Base-by-base conservation (phyloP, 1,139 yeast species). In the Nakaseomyces sp. region DNA sequence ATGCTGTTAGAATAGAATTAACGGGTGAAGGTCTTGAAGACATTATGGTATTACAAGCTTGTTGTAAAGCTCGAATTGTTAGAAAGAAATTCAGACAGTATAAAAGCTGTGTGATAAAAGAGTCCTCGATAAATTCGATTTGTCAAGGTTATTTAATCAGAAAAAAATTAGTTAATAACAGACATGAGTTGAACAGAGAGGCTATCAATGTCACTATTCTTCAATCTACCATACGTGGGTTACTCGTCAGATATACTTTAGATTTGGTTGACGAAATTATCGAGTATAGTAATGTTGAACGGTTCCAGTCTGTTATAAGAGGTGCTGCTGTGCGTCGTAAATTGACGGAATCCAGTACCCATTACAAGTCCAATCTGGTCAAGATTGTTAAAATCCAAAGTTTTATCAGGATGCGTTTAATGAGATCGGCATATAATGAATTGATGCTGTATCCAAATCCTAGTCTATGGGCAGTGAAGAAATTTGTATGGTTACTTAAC, bases 371-470 rank as follows among this genome's bases (percentile, higher is more conserved):
- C 4, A 79, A 86, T 53, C 60, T 76, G 42, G 72, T 71, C 13
- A 71, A 74, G 38, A 77, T 91, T 12, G 70, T 87, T 47, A 75
- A 71, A 55, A 77, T 88, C 13, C 98, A 91, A 64, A 81, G 89
- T 40, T 70, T 71, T 40, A 74, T 89, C 41, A 74, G 88, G 46
- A 81, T 88, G 30, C 70, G 73, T 50, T 75, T 77, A 48, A 81
- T 83, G 44, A 82, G 82, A 24, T 73, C 70, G 40, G 94, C 95
- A 0, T 91, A 86, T 64, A 76, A 74, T 50, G 76, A 85, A 4
- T 70, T 91, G 45, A 76, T 85, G 37, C 72, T 75, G 10, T 79
- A 76, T 60, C 74, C 73, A 40, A 81, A 82, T 55, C 97, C 98
- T 0, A 83, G 94, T 0, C 64, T 93, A 40, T 65, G 79, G 19